Base-by-base conservation (phyloP, 1,139 yeast species). In the Diutina catenulata region DNA sequence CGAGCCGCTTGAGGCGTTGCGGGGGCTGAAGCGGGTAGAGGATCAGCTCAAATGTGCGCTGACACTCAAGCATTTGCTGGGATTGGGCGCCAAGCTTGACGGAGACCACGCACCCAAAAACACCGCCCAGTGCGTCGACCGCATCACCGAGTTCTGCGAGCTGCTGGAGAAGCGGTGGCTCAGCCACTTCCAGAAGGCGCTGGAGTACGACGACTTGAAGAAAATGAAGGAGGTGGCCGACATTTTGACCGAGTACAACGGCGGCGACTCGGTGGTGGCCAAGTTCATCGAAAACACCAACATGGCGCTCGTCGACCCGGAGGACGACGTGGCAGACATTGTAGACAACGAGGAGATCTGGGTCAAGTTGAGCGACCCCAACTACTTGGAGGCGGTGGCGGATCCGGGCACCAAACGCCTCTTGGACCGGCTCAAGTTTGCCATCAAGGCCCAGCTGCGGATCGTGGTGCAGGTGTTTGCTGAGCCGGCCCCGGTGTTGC, bases 241-340 rank as follows among this genome's bases (percentile, higher is more conserved):
- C 38, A 74, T 87, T n/a, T 62, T 88, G 39, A 71, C 78, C 39
- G 84, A 78, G 42, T 88, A 79, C 59, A 88, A 91, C 50, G 93
- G 88, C 9, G 96, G 96, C 8, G 68, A 76, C 4, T 78, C 80
- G 42, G 93, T 87, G 10, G 80, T 86, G 11, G 87, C 80, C 52
- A 74, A 82, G 39, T 88, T 84, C 58, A 86, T 87, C 33, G 79
- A 77, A 51, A 87, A 82, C 51, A 87, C 82, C 53, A 83, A 78
- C 42, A 74, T 81, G 43, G 79, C 83, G 52, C 59, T 72, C 39
- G 49, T 45, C 13, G 56, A 55, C 6, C 41, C 47, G 5, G 68
- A 67, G 39, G 53, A 50, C 21, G 41, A 40, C 7, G 53, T 55
- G 16, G 62, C 55, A 19, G 52, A 62, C 10, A 50, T 63, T 39